A percentile compares a stretch with the other conserved stretches of the same genome.
Evolutionary conservation across 2,329 filamentous ascomycete genomes (phyloP).

Genomic region (Setomelanomma holmii): DNA sequence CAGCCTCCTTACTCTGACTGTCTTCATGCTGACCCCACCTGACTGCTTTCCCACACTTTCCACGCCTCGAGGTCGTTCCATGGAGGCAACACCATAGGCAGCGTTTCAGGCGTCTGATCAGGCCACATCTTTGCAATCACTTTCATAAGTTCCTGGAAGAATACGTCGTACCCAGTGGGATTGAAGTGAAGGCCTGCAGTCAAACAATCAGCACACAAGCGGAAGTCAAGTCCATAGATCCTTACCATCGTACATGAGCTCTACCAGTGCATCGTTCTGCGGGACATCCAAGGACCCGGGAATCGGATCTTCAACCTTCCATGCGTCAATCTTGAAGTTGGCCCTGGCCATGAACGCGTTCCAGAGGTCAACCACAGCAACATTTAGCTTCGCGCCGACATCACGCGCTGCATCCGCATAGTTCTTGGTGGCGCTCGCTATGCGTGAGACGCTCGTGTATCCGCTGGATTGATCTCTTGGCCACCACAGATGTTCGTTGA

Average conservation of each 20-base stretch:
- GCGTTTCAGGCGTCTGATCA: slow-evolving; percentile 60
- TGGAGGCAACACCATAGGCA: slow-evolving; percentile 61
- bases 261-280: slow-evolving; percentile 62
- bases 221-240: too few relatives aligned
- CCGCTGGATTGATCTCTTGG: slow-evolving; percentile 51
- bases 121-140: slow-evolving; percentile 61
- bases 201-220: too few relatives aligned
- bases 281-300: slow-evolving; percentile 65
- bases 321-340: slow-evolving; percentile 55
- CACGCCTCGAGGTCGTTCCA: slow-evolving; percentile 57
- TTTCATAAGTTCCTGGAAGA: slow-evolving; percentile 62
- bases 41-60: slow-evolving; percentile 30
- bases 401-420: slow-evolving; percentile 72
- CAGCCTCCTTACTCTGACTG: too few relatives aligned
- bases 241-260: slow-evolving; percentile 65
- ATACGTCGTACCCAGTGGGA: slow-evolving; percentile 61
- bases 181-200: slow-evolving; percentile 64
- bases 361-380: slow-evolving; percentile 82
- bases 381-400: slow-evolving; percentile 61
- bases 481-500: slow-evolving; percentile 77
- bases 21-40: background rate
- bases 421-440: slow-evolving; percentile 65
- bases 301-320: slow-evolving; percentile 54
- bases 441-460: slow-evolving; percentile 55
- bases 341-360: slow-evolving; percentile 73